Evolutionary conservation across 129 eudicot species (phyloP), one percentile per base, ranked within the genome.

Genomic region (Gnaphalium uliginosum): DNA sequence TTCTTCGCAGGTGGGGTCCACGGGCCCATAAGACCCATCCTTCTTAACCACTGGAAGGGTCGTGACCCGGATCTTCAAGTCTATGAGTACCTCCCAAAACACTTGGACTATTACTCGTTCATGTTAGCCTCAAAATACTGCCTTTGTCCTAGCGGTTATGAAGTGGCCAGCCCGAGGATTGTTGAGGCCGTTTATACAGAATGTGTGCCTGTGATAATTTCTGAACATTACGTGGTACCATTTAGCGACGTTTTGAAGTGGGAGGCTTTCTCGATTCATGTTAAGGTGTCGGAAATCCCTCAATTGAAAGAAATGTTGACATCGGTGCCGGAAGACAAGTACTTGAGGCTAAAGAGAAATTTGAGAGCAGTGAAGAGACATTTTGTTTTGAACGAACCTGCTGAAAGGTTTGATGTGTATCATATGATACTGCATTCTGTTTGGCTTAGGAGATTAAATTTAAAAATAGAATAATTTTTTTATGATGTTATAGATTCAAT

Each of bases 1-100:
- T 93, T 93, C 82, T 93, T 93, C 6, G 96, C 98, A 6, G 98
- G 98, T 37, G 98, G 97, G 19, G 76, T 83, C 76, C 98, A 93
- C 39, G 97, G 98, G 59, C 93, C 96, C 54, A 85, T 93, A 65
- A 79, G 98, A 37, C 93, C 96, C 25, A 63, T 84, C 62, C 97
- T 93, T 77, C 88, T 93, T 33, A 24, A 72, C n/a, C 87, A 90
- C 24, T 93, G 97, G 97, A 88, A 78, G 54, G 88, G 78, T 58
- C 77, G 35, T 18, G 91, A 93, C 78, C 69, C 86, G 1, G 86
- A 84, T 68, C 76, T 93, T 65, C 89, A 53, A 41, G 85, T 93
- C 57, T 83, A 83, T 50, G 90, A 93, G 24, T 90, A 93, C 88
- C 97, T 93, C 30, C 96, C 91, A 2, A 82, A 87, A 82, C 56